Base-by-base conservation (phyloP, 169 alveolate species). In the Cryptosporidium sp. region DNA sequence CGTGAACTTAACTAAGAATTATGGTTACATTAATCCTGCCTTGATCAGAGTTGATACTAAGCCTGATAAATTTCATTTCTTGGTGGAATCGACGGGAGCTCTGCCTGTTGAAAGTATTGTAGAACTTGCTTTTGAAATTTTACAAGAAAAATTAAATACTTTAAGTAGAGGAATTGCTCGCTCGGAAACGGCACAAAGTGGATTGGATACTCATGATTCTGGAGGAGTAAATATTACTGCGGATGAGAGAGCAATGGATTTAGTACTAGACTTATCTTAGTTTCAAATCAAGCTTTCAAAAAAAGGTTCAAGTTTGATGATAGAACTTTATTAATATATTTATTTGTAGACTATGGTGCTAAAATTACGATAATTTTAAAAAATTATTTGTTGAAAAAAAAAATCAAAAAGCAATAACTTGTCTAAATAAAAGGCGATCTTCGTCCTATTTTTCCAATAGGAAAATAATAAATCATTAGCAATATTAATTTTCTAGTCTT, bases 1-100 rank as follows among this genome's bases (percentile, higher is more conserved):
- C 74, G 65, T 86, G 80, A 39, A 69, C 14, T 71, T 45, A 45
- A 80, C 86, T 37, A 75, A 50, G 69, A 92, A 58, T 26, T 85
- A 45, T 33, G 92, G 89, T 3, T 48, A 75, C 23, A 31, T 31
- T 48, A 71, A 86, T 55, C 93, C 89, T 29, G 67, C 80, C 10
- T 23, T 80, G 59, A 86, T 92, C 69, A 86, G 91, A 89, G 93
- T 75, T 55, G 92, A 62, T 84, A 91, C 89, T 50, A 80, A 80
- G 41, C 89, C 89, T 23, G 96, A 96, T 84, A 93, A 92, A 71
- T 95, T 94, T 75, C 70, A 94, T 31, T 95, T 96, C 67, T 91
- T 86, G 48, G 95, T 96, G 10, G 98, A 97, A 92, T 94, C 98
- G 21, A 96, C 98, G 69, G 99, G 99, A 26, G 95, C 98, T 3